Evolutionary conservation across 176 grass and related monocot genomes (phyloP), one percentile per base, ranked within the genome.

Genomic region (Zizania latifolia): DNA sequence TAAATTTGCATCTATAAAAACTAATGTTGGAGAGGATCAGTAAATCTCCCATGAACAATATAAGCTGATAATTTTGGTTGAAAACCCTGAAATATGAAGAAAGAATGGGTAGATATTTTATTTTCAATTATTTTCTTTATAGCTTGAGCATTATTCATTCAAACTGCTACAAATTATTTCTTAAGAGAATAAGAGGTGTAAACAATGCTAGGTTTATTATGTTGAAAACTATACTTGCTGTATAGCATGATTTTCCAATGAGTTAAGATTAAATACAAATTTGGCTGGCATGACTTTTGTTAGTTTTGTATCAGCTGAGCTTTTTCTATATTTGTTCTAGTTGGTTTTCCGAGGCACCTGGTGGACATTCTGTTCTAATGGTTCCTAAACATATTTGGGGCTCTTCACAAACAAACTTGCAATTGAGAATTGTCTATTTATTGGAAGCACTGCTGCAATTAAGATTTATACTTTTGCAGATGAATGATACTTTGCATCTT

Each of bases 401-500:
- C 13, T 44, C 29, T 62, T 36, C 28, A 50, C 22, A 66, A 16
- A 78, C 4, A 64, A 28, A 74, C 44, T 24, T 75, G 9, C 3
- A 45, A 19, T 57, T 30, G 8, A 70, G 10, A 60, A 1, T 40
- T 35, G 34, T 31, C 16, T 39, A 10, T 57, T 60, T 70, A 46
- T 34, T 51, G 24, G 27, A 83, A 82, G 17, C 29, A 71, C 11
- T 65, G 5, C 10, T 27, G 14, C 60, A 74, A 85, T 65, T 70
- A 12, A 81, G 16, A 36, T 81, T 31, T 31, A 35, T 83, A 71
- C 16, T 59, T 69, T 30, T 70, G 28, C 78, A 94, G 91, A 89
- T 93, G 90, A 85, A 89, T 77, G 88, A 94, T 71, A 62, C 43
- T 75, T 74, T 46, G 36, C 90, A 98, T 69, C 61, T 91, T 10